Conservation (phyloP, 305 asterid species). For the Rubia tinctorum region DNA sequence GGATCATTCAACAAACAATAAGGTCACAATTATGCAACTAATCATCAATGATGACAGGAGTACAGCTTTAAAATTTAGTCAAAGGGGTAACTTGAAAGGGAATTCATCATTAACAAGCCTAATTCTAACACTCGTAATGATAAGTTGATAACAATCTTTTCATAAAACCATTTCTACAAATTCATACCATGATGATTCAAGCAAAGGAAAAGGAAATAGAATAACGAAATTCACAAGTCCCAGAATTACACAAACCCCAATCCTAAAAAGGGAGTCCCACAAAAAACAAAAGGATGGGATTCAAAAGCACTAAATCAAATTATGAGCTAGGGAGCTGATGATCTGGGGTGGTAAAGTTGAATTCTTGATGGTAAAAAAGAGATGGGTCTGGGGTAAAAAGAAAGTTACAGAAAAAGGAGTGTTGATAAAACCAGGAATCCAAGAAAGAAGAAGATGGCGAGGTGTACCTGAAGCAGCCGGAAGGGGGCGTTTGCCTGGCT, state of each 20-base stretch:
- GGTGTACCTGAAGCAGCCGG: slow-evolving; percentile 12
- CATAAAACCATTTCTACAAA: not conserved
- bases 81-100: not conserved
- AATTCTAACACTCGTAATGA: not conserved
- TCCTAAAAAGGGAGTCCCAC: not conserved
- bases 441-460: not conserved
- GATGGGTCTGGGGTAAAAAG: not conserved
- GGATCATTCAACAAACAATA: slow-evolving; percentile 3
- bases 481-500: slow-evolving; percentile 5
- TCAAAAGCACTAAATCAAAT: not conserved
- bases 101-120: slow-evolving; percentile 1
- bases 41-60: not conserved
- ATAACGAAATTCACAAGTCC: not conserved
- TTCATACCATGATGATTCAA: not conserved
- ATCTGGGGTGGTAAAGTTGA: slow-evolving; percentile 1
- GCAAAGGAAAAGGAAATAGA: not conserved
- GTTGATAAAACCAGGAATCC: not conserved
- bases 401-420: not conserved
- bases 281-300: not conserved
- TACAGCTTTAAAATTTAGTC: no score
- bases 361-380: not conserved
- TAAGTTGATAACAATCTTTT: no score
- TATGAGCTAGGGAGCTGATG: not conserved
- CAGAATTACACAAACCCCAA: not conserved
- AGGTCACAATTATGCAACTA: not conserved